phyloP scores from a whole-genome alignment of 331 rosid genomes.

The Quercus lobata region DNA sequence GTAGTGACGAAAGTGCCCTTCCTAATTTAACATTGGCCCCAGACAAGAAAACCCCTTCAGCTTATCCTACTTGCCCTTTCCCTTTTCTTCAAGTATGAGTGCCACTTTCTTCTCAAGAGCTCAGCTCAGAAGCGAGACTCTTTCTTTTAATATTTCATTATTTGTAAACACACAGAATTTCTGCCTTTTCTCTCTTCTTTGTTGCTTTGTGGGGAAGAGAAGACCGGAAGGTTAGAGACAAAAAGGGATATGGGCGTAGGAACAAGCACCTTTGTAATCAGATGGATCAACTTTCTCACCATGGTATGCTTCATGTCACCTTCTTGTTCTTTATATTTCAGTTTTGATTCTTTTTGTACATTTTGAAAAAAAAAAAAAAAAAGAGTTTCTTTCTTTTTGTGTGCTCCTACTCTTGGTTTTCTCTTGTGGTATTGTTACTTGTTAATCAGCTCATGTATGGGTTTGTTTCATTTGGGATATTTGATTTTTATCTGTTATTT shows the following conservation, averaged over 20 bases:
- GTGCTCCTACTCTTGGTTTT: not conserved
- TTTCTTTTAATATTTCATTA: not conserved
- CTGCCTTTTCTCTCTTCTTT: conserved; percentile 10
- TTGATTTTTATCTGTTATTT: not conserved
- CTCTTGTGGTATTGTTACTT: not conserved
- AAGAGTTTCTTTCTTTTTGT: not conserved
- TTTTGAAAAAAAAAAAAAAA: not conserved
- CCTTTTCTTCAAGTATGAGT: conserved; percentile 18
- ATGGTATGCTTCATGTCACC: conserved; percentile 41
- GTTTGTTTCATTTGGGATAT: not conserved
- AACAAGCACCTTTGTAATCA: conserved; percentile 87
- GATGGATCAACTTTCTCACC: conserved; percentile 95
- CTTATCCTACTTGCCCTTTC: not conserved
- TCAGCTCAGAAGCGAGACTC: conserved; percentile 22
- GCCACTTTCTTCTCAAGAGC: not conserved
- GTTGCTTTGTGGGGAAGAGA: not conserved
- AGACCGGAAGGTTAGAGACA: not conserved
- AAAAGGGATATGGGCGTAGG: conserved; percentile 60
- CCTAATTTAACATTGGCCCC: conserved; percentile 7
- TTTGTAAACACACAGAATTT: conserved; percentile 8
- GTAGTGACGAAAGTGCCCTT: conserved; percentile 30
- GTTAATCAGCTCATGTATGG: not conserved
- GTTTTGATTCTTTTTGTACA: not conserved
- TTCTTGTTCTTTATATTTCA: not conserved
- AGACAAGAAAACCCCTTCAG: not conserved